Base-by-base conservation (phyloP, 805 yeast species). In the Candida ipomoeae region DNA sequence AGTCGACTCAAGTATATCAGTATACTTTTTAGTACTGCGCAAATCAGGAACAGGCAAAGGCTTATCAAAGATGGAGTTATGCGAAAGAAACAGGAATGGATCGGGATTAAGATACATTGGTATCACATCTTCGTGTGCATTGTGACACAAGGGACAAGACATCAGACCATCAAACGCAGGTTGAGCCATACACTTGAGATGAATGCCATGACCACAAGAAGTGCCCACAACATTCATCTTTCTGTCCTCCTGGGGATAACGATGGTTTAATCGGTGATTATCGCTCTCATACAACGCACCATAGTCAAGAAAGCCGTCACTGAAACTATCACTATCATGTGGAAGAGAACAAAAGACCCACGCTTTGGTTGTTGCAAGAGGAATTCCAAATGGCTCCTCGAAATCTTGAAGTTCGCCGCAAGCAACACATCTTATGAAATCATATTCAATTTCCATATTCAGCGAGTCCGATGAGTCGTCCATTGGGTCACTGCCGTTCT, bases 311-410 rank as follows among this genome's bases (percentile, higher is more conserved):
- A 62, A 69, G 14, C 64, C 68, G 41, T 48, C 50, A 42, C 58
- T 40, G 32, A 62, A 29, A 49, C 53, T 50, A 1, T 48, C 58
- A 42, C 42, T 34, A 17, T 56, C 56, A 5, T 55, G 53, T 6
- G 80, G 80, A 13, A 79, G 49, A 40, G 68, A 70, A 79, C 86
- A 79, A 47, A 81, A 77, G 0, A 71, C 63, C 0, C 83, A 74
- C 0, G 83, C 67, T 15, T 67, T 65, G 2, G 75, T 69, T 13
- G 74, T 70, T 32, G 75, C 73, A 3, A 78, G 76, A 1, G 89
- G 83, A n/a, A 82, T 63, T 10, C 87, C 87, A 63, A 85, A 79
- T 0, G 79, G 53, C 33, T 78, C 78, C 14, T 73, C 66, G 11
- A 41, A n/a, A 3, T 51, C 48, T 39, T 61, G 65, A 5, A 37